Percentiles rank a stretch among this genome's conserved stretches.
These are phyloP conservation scores for Coffea eugenioides DNA, from an alignment of 257 asterid genomes.

Conservation along the genomic window DNA sequence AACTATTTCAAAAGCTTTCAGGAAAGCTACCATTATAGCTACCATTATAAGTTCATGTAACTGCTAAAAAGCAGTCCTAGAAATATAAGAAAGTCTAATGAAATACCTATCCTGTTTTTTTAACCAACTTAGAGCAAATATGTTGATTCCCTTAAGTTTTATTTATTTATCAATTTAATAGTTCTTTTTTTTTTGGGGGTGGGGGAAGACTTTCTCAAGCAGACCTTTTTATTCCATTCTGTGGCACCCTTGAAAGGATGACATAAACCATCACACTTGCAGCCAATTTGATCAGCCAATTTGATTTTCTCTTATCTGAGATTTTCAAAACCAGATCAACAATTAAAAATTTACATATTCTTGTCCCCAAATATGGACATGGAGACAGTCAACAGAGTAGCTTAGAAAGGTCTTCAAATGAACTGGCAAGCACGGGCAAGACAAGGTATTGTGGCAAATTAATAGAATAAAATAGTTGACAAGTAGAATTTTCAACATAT, in stretches of 20 bases:
- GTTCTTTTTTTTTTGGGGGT: too few relatives aligned
- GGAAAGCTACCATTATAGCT: neutral
- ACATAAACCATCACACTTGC: neutral
- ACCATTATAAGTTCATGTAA: too few relatives aligned
- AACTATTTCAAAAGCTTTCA: neutral
- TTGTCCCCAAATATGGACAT: neutral
- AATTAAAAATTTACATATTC: neutral
- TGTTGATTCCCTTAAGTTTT: neutral
- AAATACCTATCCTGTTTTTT: too few relatives aligned
- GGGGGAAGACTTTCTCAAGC: neutral
- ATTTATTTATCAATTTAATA: too few relatives aligned
- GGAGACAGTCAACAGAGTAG: neutral
- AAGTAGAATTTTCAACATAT: neutral
- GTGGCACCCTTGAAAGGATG: neutral
- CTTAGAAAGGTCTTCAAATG: neutral
- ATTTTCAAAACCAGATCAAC: neutral
- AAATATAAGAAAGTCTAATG: neutral
- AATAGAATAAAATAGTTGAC: neutral
- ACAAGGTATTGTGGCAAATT: neutral
- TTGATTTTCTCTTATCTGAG: neutral
- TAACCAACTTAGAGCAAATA: neutral
- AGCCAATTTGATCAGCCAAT: neutral
- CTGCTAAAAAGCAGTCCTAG: neutral
- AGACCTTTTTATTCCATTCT: neutral
- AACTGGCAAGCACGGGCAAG: neutral